Evolutionary conservation across 176 grass and related monocot genomes (phyloP), one percentile per base, ranked within the genome.

Genomic region (Ensete glaucum): DNA sequence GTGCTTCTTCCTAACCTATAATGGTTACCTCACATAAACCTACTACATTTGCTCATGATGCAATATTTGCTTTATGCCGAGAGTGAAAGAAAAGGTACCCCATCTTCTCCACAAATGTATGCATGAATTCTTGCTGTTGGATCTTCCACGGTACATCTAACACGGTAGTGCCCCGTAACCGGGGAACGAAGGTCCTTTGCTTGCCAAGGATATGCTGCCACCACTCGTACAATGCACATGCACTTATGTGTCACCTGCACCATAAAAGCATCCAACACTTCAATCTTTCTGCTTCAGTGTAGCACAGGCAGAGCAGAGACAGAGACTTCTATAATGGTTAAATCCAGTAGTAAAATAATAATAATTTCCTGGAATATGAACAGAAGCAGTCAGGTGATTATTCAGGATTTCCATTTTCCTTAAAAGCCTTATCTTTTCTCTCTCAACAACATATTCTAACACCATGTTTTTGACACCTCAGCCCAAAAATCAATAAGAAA

Each of bases 71-170:
- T 74, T 79, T 76, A 79, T 49, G 34, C 9, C 52, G 17, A 50
- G 17, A 51, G 48, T 34, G 9, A 50, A 16, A 8, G 20, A 21
- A 9, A 9, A n/a, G n/a, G 51, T 92, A 96, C 90, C 82, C 57
- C 83, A 15, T 96, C 79, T 64, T 92, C 71, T 79, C 74, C 82
- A 55, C 49, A 60, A 74, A 96, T 72, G 8, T 77, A 87, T 9
- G 93, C 87, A 81, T 69, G 77, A 77, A 96, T 86, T 84, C 93
- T 96, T 22, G 85, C 87, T 62, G 90, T 92, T 77, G 90, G 90
- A 79, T 96, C 93, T 79, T 96, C 93, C 51, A 96, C 71, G 67
- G 80, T 92, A 71, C 92, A 64, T 70, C 67, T 53, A 48, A 90
- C 20, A 64, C 65, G 67, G 62, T 83, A 54, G 13, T 64, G 55